Evolutionary conservation across 2,329 filamentous ascomycete genomes (phyloP), one percentile per base, ranked within the genome.

Genomic region (Phyllosticta citribraziliensis): DNA sequence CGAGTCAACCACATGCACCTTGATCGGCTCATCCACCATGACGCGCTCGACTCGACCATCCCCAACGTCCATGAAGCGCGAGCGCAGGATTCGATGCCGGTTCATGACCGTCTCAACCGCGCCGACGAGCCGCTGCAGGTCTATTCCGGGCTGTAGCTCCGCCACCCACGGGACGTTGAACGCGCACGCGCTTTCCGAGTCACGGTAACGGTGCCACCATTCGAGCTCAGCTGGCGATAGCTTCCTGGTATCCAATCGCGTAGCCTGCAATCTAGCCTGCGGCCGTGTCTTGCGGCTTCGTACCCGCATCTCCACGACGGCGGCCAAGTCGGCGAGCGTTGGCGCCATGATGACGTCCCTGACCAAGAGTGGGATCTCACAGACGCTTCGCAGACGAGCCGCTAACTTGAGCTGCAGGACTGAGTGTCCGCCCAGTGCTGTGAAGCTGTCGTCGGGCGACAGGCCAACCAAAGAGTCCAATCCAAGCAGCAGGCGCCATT

Each of bases 401-500:
- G 66, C 57, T 12, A 72, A 60, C 14, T 24, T 55, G 24, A 72
- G 58, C 50, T 70, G 67, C 17, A 64, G 59, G 27, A 85, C 81
- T 0, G 83, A 85, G 70, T 85, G 82, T 19, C 83, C 83, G 0
- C 83, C 83, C 0, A 84, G 76, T 2, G 78, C 76, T 75, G 85
- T 84, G 71, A 86, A 85, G 70, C 80, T 82, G 66, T 84, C 80
- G 11, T 83, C 78, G 1, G 79, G 70, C 1, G 79, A 75, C 3
- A 30, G 5, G 27, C 27, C 9, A 19, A 85, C 81, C 2, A 79
- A 30, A 2, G 17, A 27, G 35, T 20, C 52, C 8, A 62, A n/a
- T 6, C 53, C 58, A 51, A 66, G 55, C 5, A 57, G 30, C n/a
- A 56, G 12, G 14, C 55, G 56, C 65, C 65, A 66, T 6, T 56